Evolutionary conservation across 1,139 yeast species (phyloP), one percentile per base, ranked within the genome.

Genomic region (Lodderomyces oxycetoniae): DNA sequence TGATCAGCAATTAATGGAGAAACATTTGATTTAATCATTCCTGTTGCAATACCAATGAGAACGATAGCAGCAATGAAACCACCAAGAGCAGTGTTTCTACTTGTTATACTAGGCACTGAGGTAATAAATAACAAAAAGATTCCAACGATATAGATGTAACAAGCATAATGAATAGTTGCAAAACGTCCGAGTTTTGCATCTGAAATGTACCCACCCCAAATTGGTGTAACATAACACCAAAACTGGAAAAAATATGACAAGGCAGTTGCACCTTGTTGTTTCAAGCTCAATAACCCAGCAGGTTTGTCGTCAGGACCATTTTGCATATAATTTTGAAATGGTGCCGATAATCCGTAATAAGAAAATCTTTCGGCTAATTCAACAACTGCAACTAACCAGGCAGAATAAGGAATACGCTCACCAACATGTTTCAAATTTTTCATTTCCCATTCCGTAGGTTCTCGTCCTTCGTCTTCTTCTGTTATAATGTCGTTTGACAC

Each of bases 281-380:
- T 78, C 46, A 80, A 67, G 28, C 70, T 71, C 44, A 84, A 68
- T 11, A 78, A 76, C 54, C 94, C 93, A 20, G 64, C 61, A 28
- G 76, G 77, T 30, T 62, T 61, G 38, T 61, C 68, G 35, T 54
- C 40, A 15, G 71, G 71, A 21, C 59, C 53, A 42, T 68, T 55
- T 57, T 81, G 87, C 78, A 83, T 79, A 56, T 83, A 84, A 61
- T 85, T 84, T 57, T 78, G 82, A 63, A 84, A 77, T 14, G 87
- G 82, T 41, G 85, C 82, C 32, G 80, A 69, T 39, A 83, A 65
- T 51, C 94, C 93, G 50, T 84, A 85, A 66, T 79, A 85, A n/a
- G 91, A 71, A 55, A 85, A 85, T 48, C 95, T 74, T 59, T 85
- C 95, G 28, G 89, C 77, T 44, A 85, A 74, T 57, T 85, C 95